Percentiles rank a stretch among this genome's conserved stretches.
phyloP scores from a whole-genome alignment of 1,139 yeast genomes.

The Candida glucosophila region DNA sequence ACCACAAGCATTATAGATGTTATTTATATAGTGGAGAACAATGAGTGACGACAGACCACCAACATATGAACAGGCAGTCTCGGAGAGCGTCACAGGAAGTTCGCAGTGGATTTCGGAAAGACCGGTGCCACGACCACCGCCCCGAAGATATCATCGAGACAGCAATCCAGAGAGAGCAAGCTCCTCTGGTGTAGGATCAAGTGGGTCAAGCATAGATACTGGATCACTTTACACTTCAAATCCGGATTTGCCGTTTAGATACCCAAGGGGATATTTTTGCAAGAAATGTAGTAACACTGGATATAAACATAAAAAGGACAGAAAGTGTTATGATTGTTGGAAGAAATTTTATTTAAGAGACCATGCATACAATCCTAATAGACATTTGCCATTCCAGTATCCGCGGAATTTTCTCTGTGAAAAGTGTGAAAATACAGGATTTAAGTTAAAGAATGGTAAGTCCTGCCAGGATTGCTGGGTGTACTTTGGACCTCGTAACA shows the following conservation, averaged over 20 bases:
- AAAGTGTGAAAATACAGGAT: constrained; percentile 73
- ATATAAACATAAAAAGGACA: constrained; percentile 20
- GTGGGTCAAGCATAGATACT: background rate
- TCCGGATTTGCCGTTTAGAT: constrained; percentile 47
- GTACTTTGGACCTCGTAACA: constrained; percentile 43
- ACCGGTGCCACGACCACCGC: constrained; percentile 4
- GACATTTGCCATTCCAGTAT: constrained; percentile 36
- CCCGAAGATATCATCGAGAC: constrained; percentile 3
- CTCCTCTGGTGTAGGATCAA: too few relatives aligned
- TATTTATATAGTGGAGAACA: too few relatives aligned
- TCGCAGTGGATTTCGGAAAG: constrained; percentile 1
- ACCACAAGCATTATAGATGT: too few relatives aligned
- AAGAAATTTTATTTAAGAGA: constrained; percentile 17
- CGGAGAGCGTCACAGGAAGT: constrained; percentile 2
- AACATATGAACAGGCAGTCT: constrained; percentile 9
- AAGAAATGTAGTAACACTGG: constrained; percentile 36
- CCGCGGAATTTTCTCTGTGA: constrained; percentile 56
- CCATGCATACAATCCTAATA: constrained; percentile 33
- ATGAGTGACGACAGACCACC: too few relatives aligned
- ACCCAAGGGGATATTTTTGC: constrained; percentile 28
- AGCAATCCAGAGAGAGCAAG: too few relatives aligned
- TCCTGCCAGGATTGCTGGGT: constrained; percentile 71
- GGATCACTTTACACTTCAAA: constrained; percentile 19
- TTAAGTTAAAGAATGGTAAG: constrained; percentile 52
- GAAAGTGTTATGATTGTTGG: constrained; percentile 32